A percentile compares a stretch with the other conserved stretches of the same genome.
phyloP scores from a whole-genome alignment of 2,329 filamentous ascomycete genomes.

The Colletotrichum echinochloae region DNA sequence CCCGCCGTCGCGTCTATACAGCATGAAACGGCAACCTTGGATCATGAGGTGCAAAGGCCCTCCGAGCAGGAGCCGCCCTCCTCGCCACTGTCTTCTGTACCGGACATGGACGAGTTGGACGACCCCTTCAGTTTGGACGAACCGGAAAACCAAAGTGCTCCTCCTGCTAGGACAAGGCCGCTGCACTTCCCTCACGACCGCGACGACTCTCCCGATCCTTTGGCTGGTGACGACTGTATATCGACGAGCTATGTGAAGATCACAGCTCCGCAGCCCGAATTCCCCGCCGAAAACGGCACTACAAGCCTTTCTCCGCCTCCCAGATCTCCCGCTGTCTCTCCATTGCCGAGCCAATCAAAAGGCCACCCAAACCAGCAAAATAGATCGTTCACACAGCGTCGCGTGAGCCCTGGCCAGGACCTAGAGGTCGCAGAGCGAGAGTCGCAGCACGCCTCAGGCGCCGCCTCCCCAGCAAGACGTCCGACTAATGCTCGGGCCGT shows the following conservation, averaged over 20 bases:
- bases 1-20: neutral
- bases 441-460: neutral
- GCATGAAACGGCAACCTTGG: neutral
- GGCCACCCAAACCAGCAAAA: neutral
- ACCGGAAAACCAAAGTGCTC: neutral
- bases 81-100: conserved; percentile 51
- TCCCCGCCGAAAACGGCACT: conserved; percentile 36
- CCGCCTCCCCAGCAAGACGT: neutral
- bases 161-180: conserved; percentile 1
- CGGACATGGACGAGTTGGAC: conserved; percentile 47
- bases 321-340: neutral
- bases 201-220: conserved; percentile 29
- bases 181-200: conserved; percentile 3
- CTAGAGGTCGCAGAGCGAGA: neutral
- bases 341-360: conserved; percentile 1
- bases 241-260: conserved; percentile 53
- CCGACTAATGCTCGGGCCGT: neutral
- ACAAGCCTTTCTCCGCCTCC: conserved; percentile 5
- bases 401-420: neutral
- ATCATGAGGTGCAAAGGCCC: conserved; percentile 2
- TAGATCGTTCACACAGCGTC: neutral
- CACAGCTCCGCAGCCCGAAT: conserved; percentile 48
- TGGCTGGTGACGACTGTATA: conserved; percentile 49
- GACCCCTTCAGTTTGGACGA: conserved; percentile 33
- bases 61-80: conserved; percentile 43